A percentile compares a stretch with the other conserved stretches of the same genome.
Evolutionary conservation across 1,139 yeast genomes (phyloP).

Genomic region (Pichia inconspicua): DNA sequence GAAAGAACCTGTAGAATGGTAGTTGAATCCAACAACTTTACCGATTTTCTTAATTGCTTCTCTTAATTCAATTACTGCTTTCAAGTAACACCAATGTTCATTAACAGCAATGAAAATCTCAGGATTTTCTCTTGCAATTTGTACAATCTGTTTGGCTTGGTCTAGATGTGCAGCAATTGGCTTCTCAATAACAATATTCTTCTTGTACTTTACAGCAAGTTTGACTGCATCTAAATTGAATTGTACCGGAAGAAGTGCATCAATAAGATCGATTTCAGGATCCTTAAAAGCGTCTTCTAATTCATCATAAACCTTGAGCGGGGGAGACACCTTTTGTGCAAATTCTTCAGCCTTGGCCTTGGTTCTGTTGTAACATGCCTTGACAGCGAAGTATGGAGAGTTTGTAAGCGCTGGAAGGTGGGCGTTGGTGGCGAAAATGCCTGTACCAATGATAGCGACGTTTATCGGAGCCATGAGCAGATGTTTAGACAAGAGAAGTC

Average conservation of each 20-base stretch:
- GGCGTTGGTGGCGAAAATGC: conserved; percentile 77
- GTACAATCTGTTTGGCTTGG: conserved; percentile 74
- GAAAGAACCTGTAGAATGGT: conserved; percentile 78
- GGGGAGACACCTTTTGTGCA: conserved; percentile 55
- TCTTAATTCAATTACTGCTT: conserved; percentile 45
- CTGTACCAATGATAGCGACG: conserved; percentile 82
- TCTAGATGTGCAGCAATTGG: conserved; percentile 82
- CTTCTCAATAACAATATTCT: conserved; percentile 78
- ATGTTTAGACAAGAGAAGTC: background rate
- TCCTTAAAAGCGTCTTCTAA: conserved; percentile 61
- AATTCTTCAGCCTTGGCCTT: conserved; percentile 71
- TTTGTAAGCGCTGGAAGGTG: conserved; percentile 70
- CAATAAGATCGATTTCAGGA: conserved; percentile 61
- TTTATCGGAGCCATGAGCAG: conserved; percentile 29
- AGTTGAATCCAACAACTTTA: conserved; percentile 64
- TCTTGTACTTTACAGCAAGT: conserved; percentile 59
- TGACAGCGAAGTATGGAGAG: conserved; percentile 36
- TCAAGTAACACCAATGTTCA: conserved; percentile 78
- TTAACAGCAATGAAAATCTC: conserved; percentile 46
- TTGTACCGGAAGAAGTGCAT: conserved; percentile 82
- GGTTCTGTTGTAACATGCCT: conserved; percentile 76
- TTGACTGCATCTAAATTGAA: conserved; percentile 58
- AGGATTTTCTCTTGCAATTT: conserved; percentile 56
- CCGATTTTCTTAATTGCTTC: conserved; percentile 65
- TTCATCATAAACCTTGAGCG: conserved; percentile 50